Conservation (phyloP, 192 early-diverging fungal genomes). For the Coemansia sp. region DNA sequence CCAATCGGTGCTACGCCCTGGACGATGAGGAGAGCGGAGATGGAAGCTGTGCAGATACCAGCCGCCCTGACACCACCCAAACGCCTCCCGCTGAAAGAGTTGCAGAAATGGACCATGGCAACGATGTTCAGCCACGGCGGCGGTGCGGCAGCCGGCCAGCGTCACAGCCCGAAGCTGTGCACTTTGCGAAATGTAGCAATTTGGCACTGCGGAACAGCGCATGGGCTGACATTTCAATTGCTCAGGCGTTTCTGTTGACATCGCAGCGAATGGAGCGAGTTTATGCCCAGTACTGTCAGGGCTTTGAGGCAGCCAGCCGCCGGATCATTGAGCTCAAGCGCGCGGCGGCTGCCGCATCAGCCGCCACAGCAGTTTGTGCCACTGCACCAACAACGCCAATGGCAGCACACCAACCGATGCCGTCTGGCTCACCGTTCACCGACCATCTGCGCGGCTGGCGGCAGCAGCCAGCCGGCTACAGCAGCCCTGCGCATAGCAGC, state of each 20-base stretch:
- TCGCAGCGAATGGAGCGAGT: slow-evolving; percentile 50
- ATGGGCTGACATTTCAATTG: slow-evolving; percentile 48
- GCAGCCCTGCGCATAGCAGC: slow-evolving; percentile 1
- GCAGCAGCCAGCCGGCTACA: slow-evolving; percentile 35
- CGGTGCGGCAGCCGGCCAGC: slow-evolving; percentile 23
- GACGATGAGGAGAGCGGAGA: slow-evolving; percentile 1
- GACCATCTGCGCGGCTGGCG: slow-evolving; percentile 23
- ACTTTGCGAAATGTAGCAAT: slow-evolving; percentile 8
- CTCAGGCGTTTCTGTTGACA: slow-evolving; percentile 42
- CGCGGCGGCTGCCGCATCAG: slow-evolving; percentile 14
- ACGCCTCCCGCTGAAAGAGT: neutral
- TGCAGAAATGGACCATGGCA: neutral
- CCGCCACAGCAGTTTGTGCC: slow-evolving; percentile 10
- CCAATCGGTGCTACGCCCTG: slow-evolving; percentile 29
- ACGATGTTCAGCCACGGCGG: neutral
- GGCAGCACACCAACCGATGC: slow-evolving; percentile 14
- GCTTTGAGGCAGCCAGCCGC: slow-evolving; percentile 52
- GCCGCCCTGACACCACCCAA: neutral
- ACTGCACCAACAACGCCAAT: slow-evolving; percentile 33
- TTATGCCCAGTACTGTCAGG: slow-evolving; percentile 53
- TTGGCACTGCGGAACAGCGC: slow-evolving; percentile 34
- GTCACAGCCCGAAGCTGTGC: slow-evolving; percentile 24
- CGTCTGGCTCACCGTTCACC: slow-evolving; percentile 28
- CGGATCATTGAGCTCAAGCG: slow-evolving; percentile 49
- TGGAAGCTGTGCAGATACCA: slow-evolving; percentile 26